Evolutionary conservation across 257 asterid species (phyloP).

Genomic region (Gardenia jasminoides): DNA sequence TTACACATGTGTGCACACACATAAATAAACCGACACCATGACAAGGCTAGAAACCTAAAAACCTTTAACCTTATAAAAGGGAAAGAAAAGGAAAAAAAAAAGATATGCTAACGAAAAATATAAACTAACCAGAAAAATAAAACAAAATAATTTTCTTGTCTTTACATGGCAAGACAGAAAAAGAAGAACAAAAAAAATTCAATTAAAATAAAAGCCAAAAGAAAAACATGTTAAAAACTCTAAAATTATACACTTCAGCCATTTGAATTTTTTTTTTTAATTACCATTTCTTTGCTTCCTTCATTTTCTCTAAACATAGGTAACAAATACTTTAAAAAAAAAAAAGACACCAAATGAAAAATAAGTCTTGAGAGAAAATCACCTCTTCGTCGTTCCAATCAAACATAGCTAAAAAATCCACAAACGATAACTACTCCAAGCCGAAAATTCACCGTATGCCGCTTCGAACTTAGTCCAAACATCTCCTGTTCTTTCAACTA

Average conservation of each 20-base stretch:
- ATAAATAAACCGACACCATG: background rate
- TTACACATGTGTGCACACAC: background rate
- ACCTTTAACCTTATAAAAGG: background rate
- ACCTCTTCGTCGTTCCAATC: slow-evolving; percentile 99
- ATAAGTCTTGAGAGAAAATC: background rate
- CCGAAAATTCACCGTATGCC: slow-evolving; percentile 26
- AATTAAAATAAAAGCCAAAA: background rate
- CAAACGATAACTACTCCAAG: slow-evolving; percentile 26
- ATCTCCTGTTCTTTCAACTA: slow-evolving; percentile 40
- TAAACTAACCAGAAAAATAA: background rate
- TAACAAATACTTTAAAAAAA: background rate
- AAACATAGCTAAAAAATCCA: slow-evolving; percentile 66
- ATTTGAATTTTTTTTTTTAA: background rate
- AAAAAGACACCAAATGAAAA: background rate
- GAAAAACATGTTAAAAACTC: background rate
- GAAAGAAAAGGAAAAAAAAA: background rate
- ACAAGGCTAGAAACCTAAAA: background rate
- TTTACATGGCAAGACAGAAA: background rate
- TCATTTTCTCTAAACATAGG: background rate
- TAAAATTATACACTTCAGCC: background rate
- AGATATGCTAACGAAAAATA: background rate
- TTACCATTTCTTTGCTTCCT: background rate
- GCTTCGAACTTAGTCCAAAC: slow-evolving; percentile 46
- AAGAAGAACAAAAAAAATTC: too few relatives aligned
- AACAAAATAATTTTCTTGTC: background rate